Conservation (phyloP, 176 grass and related monocot species). For the Musa acuminata region DNA sequence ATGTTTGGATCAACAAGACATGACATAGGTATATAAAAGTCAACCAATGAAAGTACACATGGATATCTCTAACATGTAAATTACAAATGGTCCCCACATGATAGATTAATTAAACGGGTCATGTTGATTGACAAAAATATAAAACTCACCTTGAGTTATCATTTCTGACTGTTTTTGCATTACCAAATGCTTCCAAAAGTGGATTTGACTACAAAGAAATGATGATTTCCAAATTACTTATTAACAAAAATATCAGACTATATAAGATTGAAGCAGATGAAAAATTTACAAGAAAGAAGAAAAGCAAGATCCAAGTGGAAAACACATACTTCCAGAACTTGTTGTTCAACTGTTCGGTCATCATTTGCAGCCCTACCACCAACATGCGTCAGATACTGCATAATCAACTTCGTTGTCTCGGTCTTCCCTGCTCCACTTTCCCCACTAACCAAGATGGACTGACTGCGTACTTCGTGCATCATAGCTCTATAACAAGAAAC, state of each 20-base stretch:
- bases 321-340: constrained; percentile 87
- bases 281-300: constrained; percentile 1
- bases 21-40: background rate
- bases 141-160: constrained; percentile 84
- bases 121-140: background rate
- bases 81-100: background rate
- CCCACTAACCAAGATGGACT: constrained; percentile 96
- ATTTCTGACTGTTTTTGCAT: constrained; percentile 95
- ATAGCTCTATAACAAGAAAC: constrained; percentile 59
- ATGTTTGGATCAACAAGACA: no score
- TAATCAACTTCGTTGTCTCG: constrained; percentile 97
- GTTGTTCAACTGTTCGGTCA: constrained; percentile 86
- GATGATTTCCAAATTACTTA: constrained; percentile 5
- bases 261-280: background rate
- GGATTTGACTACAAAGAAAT: constrained; percentile 68
- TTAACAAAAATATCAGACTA: background rate
- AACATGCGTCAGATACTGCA: constrained; percentile 93
- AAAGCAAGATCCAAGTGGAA: background rate
- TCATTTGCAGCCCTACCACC: constrained; percentile 79
- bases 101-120: background rate
- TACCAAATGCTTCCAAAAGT: constrained; percentile 97
- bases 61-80: background rate
- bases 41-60: background rate
- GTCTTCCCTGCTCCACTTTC: constrained; percentile 99
- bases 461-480: constrained; percentile 69